Evolutionary conservation across 352 stramenopile species (phyloP).

Genomic region (Phytophthora citrophthora): DNA sequence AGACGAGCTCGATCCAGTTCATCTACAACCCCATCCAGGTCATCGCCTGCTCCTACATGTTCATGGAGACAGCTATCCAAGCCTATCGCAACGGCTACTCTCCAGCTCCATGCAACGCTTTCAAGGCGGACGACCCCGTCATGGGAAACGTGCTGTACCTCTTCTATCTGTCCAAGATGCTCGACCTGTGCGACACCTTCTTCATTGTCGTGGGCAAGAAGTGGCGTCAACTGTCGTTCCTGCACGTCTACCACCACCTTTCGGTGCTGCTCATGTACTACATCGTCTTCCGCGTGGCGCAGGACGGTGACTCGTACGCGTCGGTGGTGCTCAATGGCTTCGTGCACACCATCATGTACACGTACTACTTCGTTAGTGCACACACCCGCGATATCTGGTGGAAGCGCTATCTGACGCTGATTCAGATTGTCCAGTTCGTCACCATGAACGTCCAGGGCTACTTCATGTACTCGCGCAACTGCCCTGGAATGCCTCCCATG

Average conservation of each 20-base stretch:
- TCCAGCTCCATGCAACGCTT: conserved; percentile 87
- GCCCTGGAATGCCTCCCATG: conserved; percentile 62
- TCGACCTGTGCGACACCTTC: conserved; percentile 90
- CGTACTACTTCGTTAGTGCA: conserved; percentile 97
- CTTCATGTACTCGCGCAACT: conserved; percentile 81
- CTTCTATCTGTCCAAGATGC: conserved; percentile 96
- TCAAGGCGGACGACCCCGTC: conserved; percentile 83
- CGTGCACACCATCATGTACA: conserved; percentile 99
- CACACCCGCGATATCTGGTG: conserved; percentile 97
- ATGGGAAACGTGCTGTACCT: conserved; percentile 94
- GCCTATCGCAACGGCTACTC: conserved; percentile 91
- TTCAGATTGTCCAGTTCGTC: conserved; percentile 95
- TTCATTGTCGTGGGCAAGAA: conserved; percentile 98
- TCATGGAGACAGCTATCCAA: conserved; percentile 88
- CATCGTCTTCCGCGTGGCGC: conserved; percentile 92
- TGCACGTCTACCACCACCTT: conserved; percentile 97
- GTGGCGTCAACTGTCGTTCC: conserved; percentile 95
- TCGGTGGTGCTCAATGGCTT: conserved; percentile 96
- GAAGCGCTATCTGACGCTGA: conserved; percentile 94
- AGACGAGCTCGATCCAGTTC: conserved; percentile 85
- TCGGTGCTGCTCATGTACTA: conserved; percentile 97
- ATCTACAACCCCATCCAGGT: conserved; percentile 95
- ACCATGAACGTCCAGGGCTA: conserved; percentile 71
- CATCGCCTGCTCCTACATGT: conserved; percentile 95
- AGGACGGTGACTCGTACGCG: conserved; percentile 95